Base-by-base conservation (phyloP, 768 basidiomycete species). In the Glaciozyma martinii region DNA sequence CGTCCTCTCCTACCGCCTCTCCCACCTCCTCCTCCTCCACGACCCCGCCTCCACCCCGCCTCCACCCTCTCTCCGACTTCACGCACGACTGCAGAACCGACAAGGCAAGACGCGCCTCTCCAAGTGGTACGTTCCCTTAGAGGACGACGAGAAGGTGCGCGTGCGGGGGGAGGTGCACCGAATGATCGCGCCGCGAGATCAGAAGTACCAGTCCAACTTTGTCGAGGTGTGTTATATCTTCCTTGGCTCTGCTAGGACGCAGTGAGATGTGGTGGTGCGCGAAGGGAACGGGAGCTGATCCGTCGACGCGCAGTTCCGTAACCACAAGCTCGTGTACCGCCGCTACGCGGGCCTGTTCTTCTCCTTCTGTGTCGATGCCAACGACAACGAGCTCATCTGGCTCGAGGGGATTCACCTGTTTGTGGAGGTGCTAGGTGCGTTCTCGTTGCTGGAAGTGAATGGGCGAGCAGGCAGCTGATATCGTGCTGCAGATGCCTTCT, bases 151-250 rank as follows among this genome's bases (percentile, higher is more conserved):
- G 81, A 99, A 98, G 86, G 90, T 90, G 57, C 55, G 93, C 60
- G 81, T 98, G 64, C 84, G 94, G 25, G 94, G 95, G 5, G 95
- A 99, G 76, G 94, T 99, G 1, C 95, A 99, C 76, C 82, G 95
- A 43, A 77, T 98, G 67, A 90, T 99, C 16, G 95, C 95, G 0
- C 92, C 95, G 23, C 80, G 95, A 67, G 95, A 99, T 77, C 92
- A 97, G 80, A 97, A 97, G 78, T 95, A 97, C 71, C 95, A 98
- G 77, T 94, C 90, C 29, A 99, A 99, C 76, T 98, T 98, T 72
- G 95, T 98, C 42, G 95, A 99, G 84, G 94, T 94, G 60, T 55
- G 84, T 74, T 4, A 0, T 42, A 49, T 59, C 40, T 27, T n/a
- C n/a, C 63, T 40, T 25, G 2, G 18, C 21, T 15, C 21, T 37